A percentile compares a stretch with the other conserved stretches of the same genome.
These are phyloP conservation scores for Strobilomyces dryophilus DNA, from an alignment of 768 basidiomycete species.

Conservation along the genomic window DNA sequence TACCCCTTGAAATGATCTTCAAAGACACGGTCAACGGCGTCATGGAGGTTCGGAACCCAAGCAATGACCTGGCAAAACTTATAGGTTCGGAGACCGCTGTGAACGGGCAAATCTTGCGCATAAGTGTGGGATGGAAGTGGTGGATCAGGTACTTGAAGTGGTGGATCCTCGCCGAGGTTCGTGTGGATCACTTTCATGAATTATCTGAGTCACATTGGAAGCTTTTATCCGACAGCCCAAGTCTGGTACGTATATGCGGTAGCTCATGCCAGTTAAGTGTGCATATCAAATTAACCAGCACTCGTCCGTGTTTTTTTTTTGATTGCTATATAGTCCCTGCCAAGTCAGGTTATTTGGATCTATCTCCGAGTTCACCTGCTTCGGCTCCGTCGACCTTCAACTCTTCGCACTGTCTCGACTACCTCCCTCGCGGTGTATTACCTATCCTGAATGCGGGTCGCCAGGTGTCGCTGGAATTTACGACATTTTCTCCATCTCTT, in stretches of 20 bases:
- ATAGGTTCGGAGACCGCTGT: constrained; percentile 30
- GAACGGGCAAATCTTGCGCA: constrained; percentile 36
- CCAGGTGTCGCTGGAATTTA: constrained; percentile 32
- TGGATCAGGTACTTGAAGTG: constrained; percentile 36
- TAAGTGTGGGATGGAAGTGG: constrained; percentile 32
- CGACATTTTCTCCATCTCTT: constrained; percentile 36
- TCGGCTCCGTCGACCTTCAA: constrained; percentile 1
- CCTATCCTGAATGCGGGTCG: constrained; percentile 15
- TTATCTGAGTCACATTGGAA: neutral
- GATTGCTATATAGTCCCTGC: neutral
- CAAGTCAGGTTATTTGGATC: constrained; percentile 8
- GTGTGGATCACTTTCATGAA: constrained; percentile 2
- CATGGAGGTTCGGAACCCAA: constrained; percentile 43
- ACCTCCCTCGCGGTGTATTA: constrained; percentile 8
- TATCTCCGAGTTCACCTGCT: constrained; percentile 7
- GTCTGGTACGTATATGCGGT: constrained; percentile 22
- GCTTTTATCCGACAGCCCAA: constrained; percentile 4
- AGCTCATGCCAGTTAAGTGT: neutral
- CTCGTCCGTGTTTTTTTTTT: neutral
- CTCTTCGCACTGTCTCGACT: constrained; percentile 23
- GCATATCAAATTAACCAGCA: neutral
- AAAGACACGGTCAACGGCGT: constrained; percentile 34
- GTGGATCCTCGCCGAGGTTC: constrained; percentile 25
- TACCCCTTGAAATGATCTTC: constrained; percentile 37
- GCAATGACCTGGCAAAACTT: constrained; percentile 35